Conservation (phyloP, 306 rosid genomes). For the Mimosa pudica region DNA sequence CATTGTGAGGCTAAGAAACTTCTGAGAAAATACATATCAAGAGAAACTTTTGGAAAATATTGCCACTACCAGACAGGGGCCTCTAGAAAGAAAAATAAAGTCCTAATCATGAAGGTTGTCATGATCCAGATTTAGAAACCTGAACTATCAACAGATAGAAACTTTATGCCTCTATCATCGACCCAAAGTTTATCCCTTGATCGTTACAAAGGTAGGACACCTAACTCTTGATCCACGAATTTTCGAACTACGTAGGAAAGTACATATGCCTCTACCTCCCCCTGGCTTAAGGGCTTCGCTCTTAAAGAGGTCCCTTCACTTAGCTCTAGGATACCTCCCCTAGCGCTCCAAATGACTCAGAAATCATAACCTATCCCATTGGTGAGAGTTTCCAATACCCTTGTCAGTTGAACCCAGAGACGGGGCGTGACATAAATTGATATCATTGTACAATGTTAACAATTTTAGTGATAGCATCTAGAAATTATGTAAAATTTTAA, state of each 20-base stretch:
- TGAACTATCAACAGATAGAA: neutral
- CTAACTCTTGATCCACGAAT: neutral
- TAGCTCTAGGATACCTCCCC: no score
- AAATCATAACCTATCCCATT: no score
- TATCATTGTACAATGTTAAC: neutral
- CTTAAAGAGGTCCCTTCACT: no score
- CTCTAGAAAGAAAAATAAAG: neutral
- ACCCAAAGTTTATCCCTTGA: neutral
- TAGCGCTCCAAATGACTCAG: no score
- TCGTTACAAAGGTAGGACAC: neutral
- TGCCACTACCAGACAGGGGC: neutral
- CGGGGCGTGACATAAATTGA: no score
- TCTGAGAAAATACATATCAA: neutral
- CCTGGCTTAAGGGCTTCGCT: no score
- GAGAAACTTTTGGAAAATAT: neutral
- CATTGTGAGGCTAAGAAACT: neutral
- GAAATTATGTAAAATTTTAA: neutral
- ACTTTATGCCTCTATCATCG: neutral
- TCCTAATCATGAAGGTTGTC: neutral
- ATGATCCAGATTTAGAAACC: neutral
- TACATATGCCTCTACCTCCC: no score
- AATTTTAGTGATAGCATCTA: neutral
- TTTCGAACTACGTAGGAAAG: neutral
- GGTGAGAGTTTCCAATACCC: no score
- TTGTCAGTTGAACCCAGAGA: no score